Percentiles rank a stretch among this genome's conserved stretches.
Evolutionary conservation across 1,284 basidiomycete genomes (phyloP).

Genomic region (Naganishia sp.): DNA sequence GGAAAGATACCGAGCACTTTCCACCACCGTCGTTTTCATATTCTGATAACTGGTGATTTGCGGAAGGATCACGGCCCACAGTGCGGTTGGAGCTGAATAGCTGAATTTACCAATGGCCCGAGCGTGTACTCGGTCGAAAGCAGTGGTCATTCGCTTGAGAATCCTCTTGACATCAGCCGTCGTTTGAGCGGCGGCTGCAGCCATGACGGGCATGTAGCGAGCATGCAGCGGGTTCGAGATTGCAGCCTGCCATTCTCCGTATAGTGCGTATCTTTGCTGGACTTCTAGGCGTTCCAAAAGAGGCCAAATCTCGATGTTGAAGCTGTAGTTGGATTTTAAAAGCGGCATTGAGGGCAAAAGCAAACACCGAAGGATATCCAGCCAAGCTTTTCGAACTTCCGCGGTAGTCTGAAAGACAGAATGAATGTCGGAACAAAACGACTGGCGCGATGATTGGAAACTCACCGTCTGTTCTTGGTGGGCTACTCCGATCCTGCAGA

Average conservation of each 20-base stretch:
- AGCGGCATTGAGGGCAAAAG: conserved; percentile 85
- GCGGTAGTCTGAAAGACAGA: conserved; percentile 42
- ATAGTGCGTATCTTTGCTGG: conserved; percentile 79
- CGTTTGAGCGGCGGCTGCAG: conserved; percentile 51
- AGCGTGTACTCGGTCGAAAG: conserved; percentile 56
- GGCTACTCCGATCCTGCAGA: conserved; percentile 62
- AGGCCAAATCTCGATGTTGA: conserved; percentile 83
- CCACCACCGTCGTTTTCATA: conserved; percentile 84
- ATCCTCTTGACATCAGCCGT: conserved; percentile 56
- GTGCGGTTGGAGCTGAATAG: conserved; percentile 88
- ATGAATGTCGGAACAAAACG: conserved; percentile 5
- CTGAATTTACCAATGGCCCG: conserved; percentile 91
- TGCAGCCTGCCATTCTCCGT: conserved; percentile 90
- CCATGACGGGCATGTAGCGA: conserved; percentile 43
- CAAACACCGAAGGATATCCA: conserved; percentile 73
- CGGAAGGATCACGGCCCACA: conserved; percentile 85
- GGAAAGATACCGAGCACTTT: conserved; percentile 84
- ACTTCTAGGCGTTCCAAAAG: conserved; percentile 77
- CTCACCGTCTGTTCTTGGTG: conserved; percentile 46
- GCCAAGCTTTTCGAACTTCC: conserved; percentile 63
- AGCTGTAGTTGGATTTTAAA: conserved; percentile 79
- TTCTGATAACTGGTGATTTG: conserved; percentile 98
- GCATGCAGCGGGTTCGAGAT: conserved; percentile 53
- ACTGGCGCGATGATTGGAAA: background rate
- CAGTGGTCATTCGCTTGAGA: conserved; percentile 52